These are phyloP conservation scores for Beauveria australis DNA, from an alignment of 2,329 filamentous ascomycete genomes.

Conservation along the genomic window DNA sequence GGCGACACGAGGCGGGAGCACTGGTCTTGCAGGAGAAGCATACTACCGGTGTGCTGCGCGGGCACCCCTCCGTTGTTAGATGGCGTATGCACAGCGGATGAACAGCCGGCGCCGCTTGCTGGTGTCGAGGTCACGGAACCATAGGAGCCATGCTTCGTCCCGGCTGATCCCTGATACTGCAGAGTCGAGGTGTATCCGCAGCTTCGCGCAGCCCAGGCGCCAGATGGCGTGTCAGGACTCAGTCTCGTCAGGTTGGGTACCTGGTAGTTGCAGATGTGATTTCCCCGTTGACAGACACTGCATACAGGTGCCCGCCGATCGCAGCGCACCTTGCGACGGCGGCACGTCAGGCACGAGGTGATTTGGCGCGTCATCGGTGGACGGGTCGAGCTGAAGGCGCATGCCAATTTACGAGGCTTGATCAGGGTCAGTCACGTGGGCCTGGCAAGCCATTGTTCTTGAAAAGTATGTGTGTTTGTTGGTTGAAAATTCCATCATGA, in stretches of 20 bases:
- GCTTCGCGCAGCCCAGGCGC: background rate
- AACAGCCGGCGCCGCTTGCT: background rate
- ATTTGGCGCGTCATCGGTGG: background rate
- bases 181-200: background rate
- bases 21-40: background rate
- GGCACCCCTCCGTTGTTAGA: background rate
- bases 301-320: background rate
- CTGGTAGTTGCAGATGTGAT: background rate
- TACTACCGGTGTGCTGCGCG: background rate
- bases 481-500: background rate
- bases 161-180: background rate
- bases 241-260: background rate
- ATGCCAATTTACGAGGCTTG: background rate
- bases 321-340: background rate
- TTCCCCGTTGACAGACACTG: background rate
- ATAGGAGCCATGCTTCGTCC: background rate
- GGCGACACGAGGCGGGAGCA: background rate
- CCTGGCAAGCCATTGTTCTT: no score
- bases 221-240: background rate
- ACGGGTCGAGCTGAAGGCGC: background rate
- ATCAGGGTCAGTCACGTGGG: no score
- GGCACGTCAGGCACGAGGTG: background rate
- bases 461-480: background rate
- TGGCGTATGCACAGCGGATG: background rate
- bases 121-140: background rate